phyloP scores from a whole-genome alignment of 2,329 filamentous ascomycete species.

The Colletotrichum filicis region DNA sequence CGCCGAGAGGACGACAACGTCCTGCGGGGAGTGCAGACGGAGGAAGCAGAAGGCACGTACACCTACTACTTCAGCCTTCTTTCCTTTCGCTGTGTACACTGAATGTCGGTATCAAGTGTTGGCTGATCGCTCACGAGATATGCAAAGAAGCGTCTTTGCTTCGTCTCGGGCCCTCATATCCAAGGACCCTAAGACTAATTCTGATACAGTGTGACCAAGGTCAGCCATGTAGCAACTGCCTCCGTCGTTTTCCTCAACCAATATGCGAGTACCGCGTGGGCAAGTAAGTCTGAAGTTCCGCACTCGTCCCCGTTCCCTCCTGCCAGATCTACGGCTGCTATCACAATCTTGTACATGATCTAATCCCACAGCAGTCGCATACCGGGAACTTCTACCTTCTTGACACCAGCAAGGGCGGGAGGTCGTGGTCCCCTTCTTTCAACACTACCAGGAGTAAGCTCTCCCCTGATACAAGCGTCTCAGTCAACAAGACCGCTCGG shows the following conservation, averaged over 20 bases:
- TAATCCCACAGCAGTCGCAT: constrained; percentile 19
- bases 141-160: background rate
- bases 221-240: constrained; percentile 65
- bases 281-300: constrained; percentile 37
- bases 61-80: background rate
- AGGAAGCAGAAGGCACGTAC: constrained; percentile 61
- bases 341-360: background rate
- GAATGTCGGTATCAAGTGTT: background rate
- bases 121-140: background rate
- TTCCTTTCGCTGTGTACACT: background rate
- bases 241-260: constrained; percentile 62
- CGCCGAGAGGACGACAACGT: constrained; percentile 51
- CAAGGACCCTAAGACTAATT: constrained; percentile 12
- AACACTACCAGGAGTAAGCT: constrained; percentile 32
- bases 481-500: background rate
- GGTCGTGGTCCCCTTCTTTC: background rate
- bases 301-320: background rate
- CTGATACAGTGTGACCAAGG: constrained; percentile 61
- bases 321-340: background rate
- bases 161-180: background rate
- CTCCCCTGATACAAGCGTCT: constrained; percentile 36
- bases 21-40: constrained; percentile 62
- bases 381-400: constrained; percentile 26
- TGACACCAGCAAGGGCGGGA: constrained; percentile 16
- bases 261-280: constrained; percentile 57